phyloP scores from a whole-genome alignment of 1,139 yeast genomes.

The Zygosaccharomyces pseudobailii region DNA sequence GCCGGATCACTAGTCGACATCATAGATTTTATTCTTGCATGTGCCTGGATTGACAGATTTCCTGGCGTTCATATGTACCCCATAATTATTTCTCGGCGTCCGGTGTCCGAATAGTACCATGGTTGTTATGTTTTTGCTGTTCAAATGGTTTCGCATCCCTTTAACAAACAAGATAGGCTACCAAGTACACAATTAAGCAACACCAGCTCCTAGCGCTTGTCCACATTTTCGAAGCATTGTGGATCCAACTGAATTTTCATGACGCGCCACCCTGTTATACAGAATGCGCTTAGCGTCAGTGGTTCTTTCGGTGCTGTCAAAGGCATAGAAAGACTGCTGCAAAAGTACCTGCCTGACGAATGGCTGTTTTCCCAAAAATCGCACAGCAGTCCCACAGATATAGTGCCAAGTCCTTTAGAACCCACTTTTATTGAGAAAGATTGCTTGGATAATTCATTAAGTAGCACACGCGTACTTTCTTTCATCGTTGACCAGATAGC shows the following conservation, averaged over 20 bases:
- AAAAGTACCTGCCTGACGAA: conserved; percentile 9
- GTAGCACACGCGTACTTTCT: conserved; percentile 8
- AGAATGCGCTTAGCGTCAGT: conserved; percentile 13
- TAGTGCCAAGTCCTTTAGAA: not conserved
- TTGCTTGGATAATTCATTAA: not conserved
- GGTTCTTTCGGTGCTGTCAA: conserved; percentile 14
- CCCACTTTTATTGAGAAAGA: not conserved
- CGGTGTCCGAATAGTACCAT: not conserved
- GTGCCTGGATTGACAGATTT: no score
- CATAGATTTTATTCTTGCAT: no score
- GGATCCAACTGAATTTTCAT: conserved; percentile 3
- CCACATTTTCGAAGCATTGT: not conserved
- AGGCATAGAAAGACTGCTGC: conserved; percentile 11
- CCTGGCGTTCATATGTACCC: not conserved
- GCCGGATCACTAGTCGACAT: no score
- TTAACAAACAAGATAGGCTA: not conserved
- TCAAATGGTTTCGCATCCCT: not conserved
- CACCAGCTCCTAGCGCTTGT: not conserved
- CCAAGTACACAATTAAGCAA: no score
- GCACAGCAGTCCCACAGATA: not conserved
- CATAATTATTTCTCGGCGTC: not conserved
- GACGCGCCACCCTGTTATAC: conserved; percentile 18
- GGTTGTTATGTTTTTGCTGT: not conserved
- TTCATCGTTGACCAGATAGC: conserved; percentile 8
- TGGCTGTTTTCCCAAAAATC: conserved; percentile 6